Conservation (phyloP, 306 rosid genomes). For the Cicer bijugum region DNA sequence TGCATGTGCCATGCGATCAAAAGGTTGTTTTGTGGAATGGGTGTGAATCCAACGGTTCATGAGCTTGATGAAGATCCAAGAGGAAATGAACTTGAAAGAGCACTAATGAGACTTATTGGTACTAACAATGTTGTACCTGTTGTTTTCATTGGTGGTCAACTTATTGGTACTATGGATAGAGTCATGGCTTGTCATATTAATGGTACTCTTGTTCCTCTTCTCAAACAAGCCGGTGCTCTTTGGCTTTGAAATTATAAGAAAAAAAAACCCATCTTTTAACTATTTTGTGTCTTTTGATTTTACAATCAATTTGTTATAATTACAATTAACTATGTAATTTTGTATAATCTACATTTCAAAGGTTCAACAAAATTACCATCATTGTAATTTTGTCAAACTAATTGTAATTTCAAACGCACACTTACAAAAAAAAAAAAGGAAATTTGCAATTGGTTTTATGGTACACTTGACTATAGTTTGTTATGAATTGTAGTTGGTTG, state of each 20-base stretch:
- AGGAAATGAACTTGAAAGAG: conserved; percentile 83
- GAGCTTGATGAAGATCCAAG: conserved; percentile 85
- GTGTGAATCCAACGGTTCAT: conserved; percentile 80
- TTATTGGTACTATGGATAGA: conserved; percentile 84
- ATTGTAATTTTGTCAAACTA: too few relatives aligned
- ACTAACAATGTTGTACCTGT: conserved; percentile 67
- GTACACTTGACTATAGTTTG: neutral
- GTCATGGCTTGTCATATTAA: conserved; percentile 95
- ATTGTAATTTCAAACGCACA: too few relatives aligned
- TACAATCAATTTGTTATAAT: too few relatives aligned
- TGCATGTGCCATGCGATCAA: conserved; percentile 98
- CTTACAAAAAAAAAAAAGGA: neutral
- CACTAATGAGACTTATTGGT: conserved; percentile 68
- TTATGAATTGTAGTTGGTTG: neutral
- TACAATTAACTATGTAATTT: too few relatives aligned
- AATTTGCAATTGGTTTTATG: neutral
- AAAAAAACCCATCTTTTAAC: neutral
- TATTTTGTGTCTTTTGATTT: neutral
- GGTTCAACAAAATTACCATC: too few relatives aligned
- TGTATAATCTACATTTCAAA: too few relatives aligned
- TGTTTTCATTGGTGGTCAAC: conserved; percentile 87
- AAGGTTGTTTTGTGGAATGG: conserved; percentile 92
- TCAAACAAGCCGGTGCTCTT: conserved; percentile 95
- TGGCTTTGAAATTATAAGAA: conserved; percentile 57
- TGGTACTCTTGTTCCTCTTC: conserved; percentile 89